Evolutionary conservation across 768 basidiomycete genomes (phyloP).

Genomic region (Goffeauzyma gilvescens): DNA sequence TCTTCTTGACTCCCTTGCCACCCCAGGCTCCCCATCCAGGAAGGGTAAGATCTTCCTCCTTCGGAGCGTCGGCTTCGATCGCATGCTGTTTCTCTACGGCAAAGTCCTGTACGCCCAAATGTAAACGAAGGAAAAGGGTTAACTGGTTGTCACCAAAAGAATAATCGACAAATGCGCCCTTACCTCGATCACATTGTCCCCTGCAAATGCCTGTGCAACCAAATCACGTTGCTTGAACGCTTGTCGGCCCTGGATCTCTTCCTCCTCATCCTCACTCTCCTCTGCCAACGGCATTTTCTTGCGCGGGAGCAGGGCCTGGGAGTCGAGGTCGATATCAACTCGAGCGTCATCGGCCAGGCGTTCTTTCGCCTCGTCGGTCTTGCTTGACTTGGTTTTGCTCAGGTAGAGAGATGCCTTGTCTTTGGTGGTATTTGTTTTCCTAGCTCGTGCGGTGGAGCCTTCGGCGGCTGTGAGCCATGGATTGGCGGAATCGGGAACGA

Average conservation of each 20-base stretch:
- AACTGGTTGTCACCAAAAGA: not conserved
- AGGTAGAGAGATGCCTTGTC: conserved; percentile 58
- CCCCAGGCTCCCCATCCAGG: conserved; percentile 97
- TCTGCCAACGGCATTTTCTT: conserved; percentile 34
- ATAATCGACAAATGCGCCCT: conserved; percentile 18
- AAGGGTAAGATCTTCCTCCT: conserved; percentile 68
- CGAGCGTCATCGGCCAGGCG: conserved; percentile 52
- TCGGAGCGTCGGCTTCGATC: conserved; percentile 70
- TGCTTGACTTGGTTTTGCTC: conserved; percentile 42
- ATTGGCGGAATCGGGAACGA: conserved; percentile 35
- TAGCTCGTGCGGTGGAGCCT: conserved; percentile 37
- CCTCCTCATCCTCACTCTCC: conserved; percentile 45
- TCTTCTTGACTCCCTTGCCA: conserved; percentile 45
- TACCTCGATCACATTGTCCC: conserved; percentile 85
- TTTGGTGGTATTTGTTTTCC: conserved; percentile 50
- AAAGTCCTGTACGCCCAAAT: conserved; percentile 45
- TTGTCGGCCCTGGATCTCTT: conserved; percentile 34
- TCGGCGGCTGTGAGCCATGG: conserved; percentile 55
- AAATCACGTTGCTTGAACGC: conserved; percentile 81
- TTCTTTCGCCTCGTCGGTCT: conserved; percentile 42
- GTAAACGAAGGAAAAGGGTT: not conserved
- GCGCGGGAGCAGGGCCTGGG: conserved; percentile 16
- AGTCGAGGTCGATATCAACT: conserved; percentile 53
- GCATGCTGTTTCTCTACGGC: conserved; percentile 62
- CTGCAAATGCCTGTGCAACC: conserved; percentile 86